Conservation (phyloP, 2,329 filamentous ascomycete species). For the Metarhizium sp. region DNA sequence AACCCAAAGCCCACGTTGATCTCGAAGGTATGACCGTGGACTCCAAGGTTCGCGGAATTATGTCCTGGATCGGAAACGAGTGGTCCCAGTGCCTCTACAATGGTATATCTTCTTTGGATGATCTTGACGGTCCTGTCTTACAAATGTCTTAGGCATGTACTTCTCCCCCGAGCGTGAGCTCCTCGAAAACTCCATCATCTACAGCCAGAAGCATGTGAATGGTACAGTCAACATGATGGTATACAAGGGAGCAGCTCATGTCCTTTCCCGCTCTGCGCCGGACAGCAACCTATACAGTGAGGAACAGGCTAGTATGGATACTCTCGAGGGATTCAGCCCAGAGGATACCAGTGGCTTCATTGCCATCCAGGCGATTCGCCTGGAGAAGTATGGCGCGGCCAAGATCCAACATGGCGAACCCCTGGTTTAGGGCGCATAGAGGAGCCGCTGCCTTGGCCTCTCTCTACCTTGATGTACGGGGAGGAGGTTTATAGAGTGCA, state of each 20-base stretch:
- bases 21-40: slow-evolving; percentile 50
- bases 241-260: slow-evolving; percentile 38
- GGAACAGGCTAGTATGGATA: slow-evolving; percentile 41
- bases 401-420: slow-evolving; percentile 28
- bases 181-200: slow-evolving; percentile 50
- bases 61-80: slow-evolving; percentile 36
- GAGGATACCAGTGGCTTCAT: slow-evolving; percentile 57
- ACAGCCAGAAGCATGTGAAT: slow-evolving; percentile 44
- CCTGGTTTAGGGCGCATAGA: slow-evolving; percentile 15
- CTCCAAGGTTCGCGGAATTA: slow-evolving; percentile 40
- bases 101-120: slow-evolving; percentile 16
- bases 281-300: slow-evolving; percentile 41
- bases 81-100: slow-evolving; percentile 37
- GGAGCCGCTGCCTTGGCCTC: too few relatives aligned
- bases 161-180: slow-evolving; percentile 46
- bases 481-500: too few relatives aligned
- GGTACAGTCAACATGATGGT: slow-evolving; percentile 18
- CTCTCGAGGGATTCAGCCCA: slow-evolving; percentile 25
- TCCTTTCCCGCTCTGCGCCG: slow-evolving; percentile 35
- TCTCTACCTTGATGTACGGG: too few relatives aligned
- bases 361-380: slow-evolving; percentile 57
- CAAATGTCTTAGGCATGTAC: slow-evolving; percentile 21
- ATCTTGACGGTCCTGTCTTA: too few relatives aligned
- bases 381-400: slow-evolving; percentile 36
- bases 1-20: slow-evolving; percentile 25